Conservation (phyloP, 805 yeast genomes). For the Lipomyces yamadae region DNA sequence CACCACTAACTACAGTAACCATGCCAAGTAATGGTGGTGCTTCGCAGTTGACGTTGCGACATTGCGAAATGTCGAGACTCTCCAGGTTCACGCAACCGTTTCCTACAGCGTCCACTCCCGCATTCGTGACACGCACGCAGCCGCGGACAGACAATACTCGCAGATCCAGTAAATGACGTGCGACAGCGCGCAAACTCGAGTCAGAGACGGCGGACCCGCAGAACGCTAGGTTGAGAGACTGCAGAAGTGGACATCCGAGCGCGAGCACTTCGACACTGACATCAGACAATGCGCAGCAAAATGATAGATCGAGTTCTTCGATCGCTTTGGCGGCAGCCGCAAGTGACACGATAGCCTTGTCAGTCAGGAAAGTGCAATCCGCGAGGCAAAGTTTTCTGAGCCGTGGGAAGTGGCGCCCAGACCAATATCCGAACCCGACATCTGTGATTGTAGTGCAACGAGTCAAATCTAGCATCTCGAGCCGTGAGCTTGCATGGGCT, state of each 20-base stretch:
- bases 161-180: slow-evolving; percentile 57
- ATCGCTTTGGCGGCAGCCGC: slow-evolving; percentile 66
- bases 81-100: slow-evolving; percentile 60
- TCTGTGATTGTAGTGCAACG: slow-evolving; percentile 82
- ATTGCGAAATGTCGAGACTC: slow-evolving; percentile 67
- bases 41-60: slow-evolving; percentile 55
- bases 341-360: slow-evolving; percentile 63
- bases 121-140: slow-evolving; percentile 75
- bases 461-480: slow-evolving; percentile 64
- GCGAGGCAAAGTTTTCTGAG: slow-evolving; percentile 59
- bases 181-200: slow-evolving; percentile 63
- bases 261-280: slow-evolving; percentile 68
- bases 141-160: slow-evolving; percentile 62
- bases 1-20: background rate
- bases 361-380: slow-evolving; percentile 77
- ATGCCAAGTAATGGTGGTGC: slow-evolving; percentile 17
- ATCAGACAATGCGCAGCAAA: slow-evolving; percentile 77
- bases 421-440: slow-evolving; percentile 71
- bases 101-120: slow-evolving; percentile 71
- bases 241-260: slow-evolving; percentile 64
- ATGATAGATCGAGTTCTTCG: slow-evolving; percentile 63
- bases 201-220: slow-evolving; percentile 85
- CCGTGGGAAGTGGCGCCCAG: slow-evolving; percentile 58
- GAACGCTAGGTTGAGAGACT: slow-evolving; percentile 63
- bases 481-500: slow-evolving; percentile 58